These are phyloP conservation scores for Xylariaceae sp. DNA, from an alignment of 2,329 filamentous ascomycete species.

Conservation along the genomic window DNA sequence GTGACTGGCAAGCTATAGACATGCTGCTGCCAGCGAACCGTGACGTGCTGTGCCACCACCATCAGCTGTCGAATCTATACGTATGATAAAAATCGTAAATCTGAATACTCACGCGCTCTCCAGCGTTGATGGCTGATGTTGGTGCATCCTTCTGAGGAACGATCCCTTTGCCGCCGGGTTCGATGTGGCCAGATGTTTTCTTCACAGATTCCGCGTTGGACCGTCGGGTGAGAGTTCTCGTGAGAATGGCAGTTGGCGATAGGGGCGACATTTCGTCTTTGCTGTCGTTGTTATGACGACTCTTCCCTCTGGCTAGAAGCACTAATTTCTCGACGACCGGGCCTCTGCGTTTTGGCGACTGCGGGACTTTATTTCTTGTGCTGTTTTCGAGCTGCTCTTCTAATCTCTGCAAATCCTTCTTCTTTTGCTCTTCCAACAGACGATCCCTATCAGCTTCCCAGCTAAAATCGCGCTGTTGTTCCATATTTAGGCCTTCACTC, in stretches of 20 bases:
- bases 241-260: slow-evolving; percentile 31
- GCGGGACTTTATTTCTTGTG: slow-evolving; percentile 22
- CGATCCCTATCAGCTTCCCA: slow-evolving; percentile 45
- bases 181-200: slow-evolving; percentile 32
- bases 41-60: slow-evolving; percentile 50
- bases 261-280: slow-evolving; percentile 35
- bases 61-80: slow-evolving; percentile 26
- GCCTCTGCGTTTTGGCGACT: slow-evolving; percentile 32
- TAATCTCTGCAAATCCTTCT: slow-evolving; percentile 43
- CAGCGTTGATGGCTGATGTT: slow-evolving; percentile 72
- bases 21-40: slow-evolving; percentile 65
- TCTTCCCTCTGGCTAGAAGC: slow-evolving; percentile 40
- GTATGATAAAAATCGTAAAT: slow-evolving; percentile 5
- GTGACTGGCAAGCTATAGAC: slow-evolving; percentile 67
- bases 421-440: slow-evolving; percentile 46
- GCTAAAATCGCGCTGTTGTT: slow-evolving; percentile 33
- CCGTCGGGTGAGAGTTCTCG: slow-evolving; percentile 26
- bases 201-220: slow-evolving; percentile 21
- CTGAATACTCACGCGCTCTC: slow-evolving; percentile 61
- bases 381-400: slow-evolving; percentile 39
- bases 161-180: slow-evolving; percentile 42
- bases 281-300: slow-evolving; percentile 32
- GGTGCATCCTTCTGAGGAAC: slow-evolving; percentile 64
- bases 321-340: slow-evolving; percentile 46
- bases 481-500: slow-evolving; percentile 17